Conservation (phyloP, 2,329 filamentous ascomycete species). For the Colletotrichum sp. region DNA sequence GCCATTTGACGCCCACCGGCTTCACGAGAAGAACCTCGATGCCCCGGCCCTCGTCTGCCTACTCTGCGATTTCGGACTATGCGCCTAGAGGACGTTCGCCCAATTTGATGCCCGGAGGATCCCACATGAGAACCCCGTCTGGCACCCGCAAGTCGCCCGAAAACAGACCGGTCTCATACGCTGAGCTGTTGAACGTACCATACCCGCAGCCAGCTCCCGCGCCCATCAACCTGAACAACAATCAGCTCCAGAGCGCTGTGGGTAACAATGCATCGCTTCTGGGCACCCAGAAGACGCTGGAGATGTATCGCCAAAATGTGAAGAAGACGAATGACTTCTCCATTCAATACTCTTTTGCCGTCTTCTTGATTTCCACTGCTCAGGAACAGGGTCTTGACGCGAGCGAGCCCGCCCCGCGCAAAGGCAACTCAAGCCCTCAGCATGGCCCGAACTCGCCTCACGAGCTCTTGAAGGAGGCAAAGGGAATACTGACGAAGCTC, state of each 20-base stretch:
- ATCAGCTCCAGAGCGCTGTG: slow-evolving; percentile 76
- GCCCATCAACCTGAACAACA: slow-evolving; percentile 78
- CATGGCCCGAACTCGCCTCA: slow-evolving; percentile 55
- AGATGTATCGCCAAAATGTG: slow-evolving; percentile 96
- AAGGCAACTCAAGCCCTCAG: slow-evolving; percentile 51
- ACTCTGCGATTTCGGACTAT: slow-evolving; percentile 76
- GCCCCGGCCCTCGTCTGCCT: slow-evolving; percentile 75
- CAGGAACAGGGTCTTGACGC: slow-evolving; percentile 73
- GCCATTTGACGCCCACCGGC: slow-evolving; percentile 66
- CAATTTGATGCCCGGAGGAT: slow-evolving; percentile 44
- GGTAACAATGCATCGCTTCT: slow-evolving; percentile 91
- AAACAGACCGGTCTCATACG: slow-evolving; percentile 56
- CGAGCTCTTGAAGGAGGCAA: slow-evolving; percentile 84
- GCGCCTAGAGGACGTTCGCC: slow-evolving; percentile 68
- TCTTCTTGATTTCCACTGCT: slow-evolving; percentile 90
- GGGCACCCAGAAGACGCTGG: slow-evolving; percentile 89
- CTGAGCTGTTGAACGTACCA: slow-evolving; percentile 68
- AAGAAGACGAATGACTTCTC: slow-evolving; percentile 94
- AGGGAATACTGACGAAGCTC: slow-evolving; percentile 84
- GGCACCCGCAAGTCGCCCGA: slow-evolving; percentile 61
- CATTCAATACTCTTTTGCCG: slow-evolving; percentile 94
- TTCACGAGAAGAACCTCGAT: slow-evolving; percentile 62
- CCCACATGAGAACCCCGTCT: slow-evolving; percentile 53
- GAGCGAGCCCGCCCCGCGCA: slow-evolving; percentile 50
- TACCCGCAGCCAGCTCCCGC: slow-evolving; percentile 79